phyloP scores from a whole-genome alignment of 768 basidiomycete species.

The Calocera viscosa region DNA sequence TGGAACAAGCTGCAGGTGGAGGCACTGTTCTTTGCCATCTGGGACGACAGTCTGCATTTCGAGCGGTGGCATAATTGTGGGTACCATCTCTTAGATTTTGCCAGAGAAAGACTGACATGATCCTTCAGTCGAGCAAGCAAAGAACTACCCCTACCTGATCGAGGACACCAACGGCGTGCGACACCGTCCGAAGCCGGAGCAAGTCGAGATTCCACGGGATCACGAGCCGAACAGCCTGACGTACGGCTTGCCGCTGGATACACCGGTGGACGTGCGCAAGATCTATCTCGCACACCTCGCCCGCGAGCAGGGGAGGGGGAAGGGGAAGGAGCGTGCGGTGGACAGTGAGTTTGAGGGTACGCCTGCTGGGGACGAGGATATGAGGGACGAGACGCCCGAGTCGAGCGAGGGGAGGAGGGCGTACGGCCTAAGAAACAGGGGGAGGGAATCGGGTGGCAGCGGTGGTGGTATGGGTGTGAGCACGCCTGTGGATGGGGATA shows the following conservation, averaged over 20 bases:
- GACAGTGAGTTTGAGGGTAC: neutral
- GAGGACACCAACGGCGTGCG: neutral
- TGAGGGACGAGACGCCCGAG: neutral
- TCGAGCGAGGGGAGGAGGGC: neutral
- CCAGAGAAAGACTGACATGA: neutral
- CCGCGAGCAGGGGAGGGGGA: neutral
- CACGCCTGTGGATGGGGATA: neutral
- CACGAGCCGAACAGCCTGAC: neutral
- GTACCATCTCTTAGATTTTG: neutral
- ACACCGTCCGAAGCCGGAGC: neutral
- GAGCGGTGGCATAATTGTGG: neutral
- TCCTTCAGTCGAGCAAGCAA: neutral
- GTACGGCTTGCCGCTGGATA: neutral
- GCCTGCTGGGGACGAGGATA: neutral
- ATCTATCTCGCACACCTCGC: neutral
- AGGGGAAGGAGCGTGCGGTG: neutral
- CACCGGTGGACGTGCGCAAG: neutral
- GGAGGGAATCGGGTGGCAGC: neutral
- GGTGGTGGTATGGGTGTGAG: neutral
- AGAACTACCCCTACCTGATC: neutral
- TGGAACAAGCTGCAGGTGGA: constrained; percentile 3
- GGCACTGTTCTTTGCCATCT: neutral
- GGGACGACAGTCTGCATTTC: neutral
- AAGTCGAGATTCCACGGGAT: neutral
- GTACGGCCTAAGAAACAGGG: neutral